phyloP scores from a whole-genome alignment of 106 monocot species.

The Vanilla planifolia region DNA sequence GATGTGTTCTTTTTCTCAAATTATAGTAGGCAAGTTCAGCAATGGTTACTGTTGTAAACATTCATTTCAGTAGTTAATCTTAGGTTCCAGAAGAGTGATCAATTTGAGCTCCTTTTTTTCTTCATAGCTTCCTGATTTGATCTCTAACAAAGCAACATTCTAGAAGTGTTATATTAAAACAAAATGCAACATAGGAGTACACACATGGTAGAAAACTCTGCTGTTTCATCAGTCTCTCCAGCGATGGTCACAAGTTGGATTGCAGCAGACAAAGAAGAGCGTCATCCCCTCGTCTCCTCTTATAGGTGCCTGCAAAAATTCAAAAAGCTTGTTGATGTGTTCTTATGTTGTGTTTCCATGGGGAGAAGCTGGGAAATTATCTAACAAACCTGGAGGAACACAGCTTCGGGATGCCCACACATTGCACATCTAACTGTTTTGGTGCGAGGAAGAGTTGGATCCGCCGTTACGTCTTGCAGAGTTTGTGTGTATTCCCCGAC shows the following conservation, averaged over 20 bases:
- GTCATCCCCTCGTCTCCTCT: conserved; percentile 4
- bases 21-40: no score
- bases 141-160: no score
- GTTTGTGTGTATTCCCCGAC: conserved; percentile 35
- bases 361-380: neutral
- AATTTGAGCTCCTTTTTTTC: no score
- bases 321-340: no score
- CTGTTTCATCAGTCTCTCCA: conserved; percentile 15
- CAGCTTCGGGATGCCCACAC: conserved; percentile 38
- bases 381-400: conserved; percentile 51
- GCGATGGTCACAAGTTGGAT: conserved; percentile 5
- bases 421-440: conserved; percentile 26
- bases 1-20: no score
- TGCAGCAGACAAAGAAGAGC: conserved; percentile 15
- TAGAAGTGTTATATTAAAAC: no score
- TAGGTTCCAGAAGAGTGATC: no score
- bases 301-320: neutral
- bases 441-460: conserved; percentile 45
- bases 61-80: no score
- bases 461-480: conserved; percentile 28
- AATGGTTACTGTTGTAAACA: no score
- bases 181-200: no score
- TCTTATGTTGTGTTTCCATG: neutral
- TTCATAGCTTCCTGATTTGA: no score
- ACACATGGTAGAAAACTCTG: no score